phyloP scores from a whole-genome alignment of 1,139 yeast genomes.

The Kodamaea anthophila region DNA sequence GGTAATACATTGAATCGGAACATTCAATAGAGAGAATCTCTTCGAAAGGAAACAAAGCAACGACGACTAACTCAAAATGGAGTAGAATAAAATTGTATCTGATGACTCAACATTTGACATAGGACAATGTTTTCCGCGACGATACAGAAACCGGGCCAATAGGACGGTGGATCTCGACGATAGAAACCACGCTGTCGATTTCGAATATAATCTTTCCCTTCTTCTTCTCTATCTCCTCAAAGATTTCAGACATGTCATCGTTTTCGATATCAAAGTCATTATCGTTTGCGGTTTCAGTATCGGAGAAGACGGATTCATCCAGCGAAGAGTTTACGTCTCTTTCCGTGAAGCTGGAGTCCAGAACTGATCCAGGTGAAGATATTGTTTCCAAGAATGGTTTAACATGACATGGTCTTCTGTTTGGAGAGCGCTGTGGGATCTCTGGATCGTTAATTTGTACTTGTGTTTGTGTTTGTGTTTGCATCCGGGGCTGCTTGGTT shows the following conservation, averaged over 20 bases:
- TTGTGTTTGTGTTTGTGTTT: background rate
- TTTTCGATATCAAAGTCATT: constrained; percentile 12
- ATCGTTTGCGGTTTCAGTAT: constrained; percentile 5
- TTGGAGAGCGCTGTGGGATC: constrained; percentile 8
- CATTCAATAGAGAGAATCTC: too few relatives aligned
- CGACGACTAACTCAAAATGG: too few relatives aligned
- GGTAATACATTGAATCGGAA: too few relatives aligned
- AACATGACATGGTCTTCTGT: constrained; percentile 1
- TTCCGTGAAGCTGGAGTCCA: constrained; percentile 11
- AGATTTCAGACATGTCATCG: constrained; percentile 15
- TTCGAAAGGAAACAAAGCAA: too few relatives aligned
- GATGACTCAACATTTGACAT: constrained; percentile 5
- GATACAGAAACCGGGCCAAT: constrained; percentile 5
- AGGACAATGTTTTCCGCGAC: constrained; percentile 10
- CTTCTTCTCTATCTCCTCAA: constrained; percentile 17
- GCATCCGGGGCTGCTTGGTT: background rate
- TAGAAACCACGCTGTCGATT: constrained; percentile 20
- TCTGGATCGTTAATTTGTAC: too few relatives aligned
- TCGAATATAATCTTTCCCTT: constrained; percentile 13
- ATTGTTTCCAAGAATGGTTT: background rate
- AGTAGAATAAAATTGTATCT: too few relatives aligned
- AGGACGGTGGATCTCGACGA: constrained; percentile 15
- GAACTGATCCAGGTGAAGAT: constrained; percentile 9
- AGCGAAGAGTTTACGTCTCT: constrained; percentile 10
- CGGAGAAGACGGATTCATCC: constrained; percentile 18